Evolutionary conservation across 805 yeast genomes (phyloP).

Genomic region (Metschnikowia vanudenii): DNA sequence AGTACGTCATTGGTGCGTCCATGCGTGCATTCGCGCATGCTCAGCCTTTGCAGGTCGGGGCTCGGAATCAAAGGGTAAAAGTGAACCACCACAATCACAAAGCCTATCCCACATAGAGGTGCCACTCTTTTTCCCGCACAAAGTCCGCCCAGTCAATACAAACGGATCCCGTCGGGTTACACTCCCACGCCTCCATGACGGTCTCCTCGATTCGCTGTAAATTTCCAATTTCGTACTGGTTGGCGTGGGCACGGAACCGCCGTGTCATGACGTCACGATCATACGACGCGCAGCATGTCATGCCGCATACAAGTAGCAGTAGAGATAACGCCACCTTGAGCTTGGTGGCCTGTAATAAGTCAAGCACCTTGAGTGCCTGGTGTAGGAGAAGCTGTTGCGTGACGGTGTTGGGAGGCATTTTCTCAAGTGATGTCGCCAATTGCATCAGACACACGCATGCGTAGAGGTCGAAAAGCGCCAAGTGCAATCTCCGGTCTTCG

Average conservation of each 20-base stretch:
- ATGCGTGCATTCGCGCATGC: too few relatives aligned
- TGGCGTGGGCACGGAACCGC: slow-evolving; percentile 25
- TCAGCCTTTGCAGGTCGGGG: too few relatives aligned
- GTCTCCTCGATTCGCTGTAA: slow-evolving; percentile 21
- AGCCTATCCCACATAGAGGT: slow-evolving; percentile 19
- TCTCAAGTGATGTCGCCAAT: slow-evolving; percentile 12
- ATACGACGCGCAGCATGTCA: slow-evolving; percentile 26
- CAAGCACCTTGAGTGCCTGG: slow-evolving; percentile 14
- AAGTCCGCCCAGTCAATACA: slow-evolving; percentile 22
- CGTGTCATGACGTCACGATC: slow-evolving; percentile 24
- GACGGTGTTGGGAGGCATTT: slow-evolving; percentile 12
- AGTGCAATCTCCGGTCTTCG: slow-evolving; percentile 13
- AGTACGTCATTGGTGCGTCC: too few relatives aligned
- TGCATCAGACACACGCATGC: slow-evolving; percentile 16
- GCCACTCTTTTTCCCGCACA: slow-evolving; percentile 18
- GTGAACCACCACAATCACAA: too few relatives aligned
- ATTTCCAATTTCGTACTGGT: slow-evolving; percentile 20
- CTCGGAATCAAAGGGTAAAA: too few relatives aligned
- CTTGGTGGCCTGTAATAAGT: slow-evolving; percentile 12
- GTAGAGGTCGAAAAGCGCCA: slow-evolving; percentile 19
- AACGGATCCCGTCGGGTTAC: slow-evolving; percentile 16
- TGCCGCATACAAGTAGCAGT: slow-evolving; percentile 30
- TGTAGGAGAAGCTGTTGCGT: slow-evolving; percentile 15
- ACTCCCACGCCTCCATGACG: slow-evolving; percentile 18
- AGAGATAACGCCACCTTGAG: slow-evolving; percentile 19